Base-by-base conservation (phyloP, 306 rosid genomes). In the Castanea sativa region DNA sequence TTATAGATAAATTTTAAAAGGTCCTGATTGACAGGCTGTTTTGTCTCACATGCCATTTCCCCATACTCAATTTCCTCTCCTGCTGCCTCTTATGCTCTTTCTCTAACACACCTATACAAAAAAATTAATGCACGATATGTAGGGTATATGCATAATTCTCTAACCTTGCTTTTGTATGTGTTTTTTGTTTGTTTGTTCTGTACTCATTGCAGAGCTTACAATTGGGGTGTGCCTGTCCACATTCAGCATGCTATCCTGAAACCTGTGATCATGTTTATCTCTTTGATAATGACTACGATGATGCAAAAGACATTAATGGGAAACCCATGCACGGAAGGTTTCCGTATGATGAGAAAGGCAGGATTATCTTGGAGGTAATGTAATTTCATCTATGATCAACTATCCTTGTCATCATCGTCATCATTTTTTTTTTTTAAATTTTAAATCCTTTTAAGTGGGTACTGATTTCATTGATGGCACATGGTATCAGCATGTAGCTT, bases 191-290 rank as follows among this genome's bases (percentile, higher is more conserved):
- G 52, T 75, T 14, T 57, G 18, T 67, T 51, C 56, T 81, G 68
- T 65, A 53, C 78, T 75, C 30, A 71, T 63, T 71, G 69, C 88
- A 96, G 99, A 85, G 91, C 82, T 81, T 84, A 65, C 97, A 96
- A 76, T 73, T 90, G 87, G 93, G 99, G 58, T 96, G 99, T 82
- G 82, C 89, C 85, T 96, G 99, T 84, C 76, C 89, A 53, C 79
- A 68, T 84, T 82, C 83, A 67, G 73, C 88, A 19, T 96, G 99
- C 84, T 51, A 90, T 85, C 95, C 99, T 60, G 93, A 91, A 85
- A 86, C 92, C 33, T 96, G 99, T 81, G 97, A 88, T 86, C 99
- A 96, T 52, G 97, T 91, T 23, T 93, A 96, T 89, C 96, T 96
- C 69, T 96, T 96, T 79, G 90, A 90, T 78, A 89, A 78, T 79